These are phyloP conservation scores for Bocquillonia castaneifolia DNA, from an alignment of 441 rosid species.

Conservation along the genomic window DNA sequence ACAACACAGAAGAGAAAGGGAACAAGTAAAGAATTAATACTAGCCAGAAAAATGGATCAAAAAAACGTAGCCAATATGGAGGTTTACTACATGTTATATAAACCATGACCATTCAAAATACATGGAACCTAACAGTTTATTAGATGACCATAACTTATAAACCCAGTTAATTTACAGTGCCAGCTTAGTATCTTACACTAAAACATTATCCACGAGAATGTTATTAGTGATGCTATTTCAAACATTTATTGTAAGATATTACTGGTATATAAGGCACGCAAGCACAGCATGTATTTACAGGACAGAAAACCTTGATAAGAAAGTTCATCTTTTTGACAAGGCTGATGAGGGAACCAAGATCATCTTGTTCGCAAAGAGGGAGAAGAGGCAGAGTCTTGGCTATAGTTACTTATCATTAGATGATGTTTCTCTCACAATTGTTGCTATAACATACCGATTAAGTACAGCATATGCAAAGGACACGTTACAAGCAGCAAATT, in stretches of 20 bases:
- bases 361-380: not conserved
- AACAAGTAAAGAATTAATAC: not conserved
- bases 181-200: not conserved
- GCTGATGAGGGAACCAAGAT: not conserved
- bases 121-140: not conserved
- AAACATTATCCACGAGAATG: not conserved
- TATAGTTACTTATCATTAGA: not conserved
- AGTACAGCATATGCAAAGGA: slow-evolving; percentile 4
- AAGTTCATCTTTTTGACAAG: not conserved
- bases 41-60: not conserved
- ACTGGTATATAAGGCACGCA: not conserved
- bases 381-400: not conserved
- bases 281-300: not conserved
- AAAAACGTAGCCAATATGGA: not conserved
- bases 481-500: not conserved
- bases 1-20: not conserved
- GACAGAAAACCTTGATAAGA: not conserved
- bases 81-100: not conserved
- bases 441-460: not conserved
- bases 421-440: slow-evolving; percentile 7
- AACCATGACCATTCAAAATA: too few species aligned
- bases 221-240: not conserved
- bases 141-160: not conserved
- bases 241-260: not conserved
- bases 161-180: not conserved